Evolutionary conservation across 208 protist genomes (phyloP), one percentile per base, ranked within the genome.

Genomic region (Leishmania major): DNA sequence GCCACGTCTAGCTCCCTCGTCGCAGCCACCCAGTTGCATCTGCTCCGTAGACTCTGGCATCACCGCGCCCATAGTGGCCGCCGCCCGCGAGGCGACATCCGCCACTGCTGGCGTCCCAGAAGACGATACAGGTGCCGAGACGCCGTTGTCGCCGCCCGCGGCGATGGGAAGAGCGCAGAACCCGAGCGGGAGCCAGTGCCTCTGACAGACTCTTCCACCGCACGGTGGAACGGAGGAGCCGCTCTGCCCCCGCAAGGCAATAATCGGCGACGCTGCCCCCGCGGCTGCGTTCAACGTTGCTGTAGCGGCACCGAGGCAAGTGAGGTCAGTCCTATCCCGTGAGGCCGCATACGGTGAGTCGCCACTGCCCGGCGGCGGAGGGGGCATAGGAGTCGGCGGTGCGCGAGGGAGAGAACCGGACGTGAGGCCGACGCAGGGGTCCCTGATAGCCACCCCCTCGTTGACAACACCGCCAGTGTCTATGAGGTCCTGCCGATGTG

Each of bases 191-290:
- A 55, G 31, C n/a, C 45, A 49, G 51, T 19, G 11, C n/a, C 28
- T 28, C 47, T 49, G 51, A 43, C 28, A 47, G 51, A 11, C 72
- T 15, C 25, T 49, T n/a, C 25, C 72, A 40, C 49, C 72, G 51
- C 7, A 4, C 3, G 72, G 28, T 57, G 53, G n/a, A 22, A 35
- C 53, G 1, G 53, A 49, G 53, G 51, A 47, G 28, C 19, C 66
- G 59, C 79, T 78, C 55, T 70, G 59, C 31, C 45, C 79, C 6
- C 49, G 79, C 60, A 82, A 28, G 28, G 71, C 57, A 60, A 73
- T 43, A 31, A 73, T 78, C 66, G 79, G 60, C 49, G 31, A 62
- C 25, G 35, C 74, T 25, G 49, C 49, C 47, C 47, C 5, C 51
- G 15, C 51, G 13, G 57, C 51, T 6, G 25, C 17, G 2, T 28